Evolutionary conservation across 208 protist genomes (phyloP).

Genomic region (Tetramitus jugosus): DNA sequence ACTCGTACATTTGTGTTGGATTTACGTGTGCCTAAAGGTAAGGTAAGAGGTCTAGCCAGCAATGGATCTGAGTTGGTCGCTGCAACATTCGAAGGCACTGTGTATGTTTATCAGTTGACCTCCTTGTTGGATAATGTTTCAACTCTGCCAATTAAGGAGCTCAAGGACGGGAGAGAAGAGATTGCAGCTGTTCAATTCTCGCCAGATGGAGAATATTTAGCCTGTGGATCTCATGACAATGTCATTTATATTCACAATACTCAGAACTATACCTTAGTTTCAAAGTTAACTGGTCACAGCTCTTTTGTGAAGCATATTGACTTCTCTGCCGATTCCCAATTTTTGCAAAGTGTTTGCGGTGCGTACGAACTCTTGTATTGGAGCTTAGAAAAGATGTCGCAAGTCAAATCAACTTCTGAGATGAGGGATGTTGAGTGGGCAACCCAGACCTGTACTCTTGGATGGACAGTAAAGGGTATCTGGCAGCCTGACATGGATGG

Average conservation of each 20-base stretch:
- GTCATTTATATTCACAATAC: no score
- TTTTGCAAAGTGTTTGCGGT: no score
- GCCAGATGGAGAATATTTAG: background rate
- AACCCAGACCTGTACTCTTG: background rate
- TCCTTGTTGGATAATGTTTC: background rate
- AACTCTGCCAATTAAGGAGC: background rate
- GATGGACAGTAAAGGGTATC: background rate
- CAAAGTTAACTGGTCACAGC: no score
- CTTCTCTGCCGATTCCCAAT: no score
- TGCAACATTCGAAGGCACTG: background rate
- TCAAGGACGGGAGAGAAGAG: background rate
- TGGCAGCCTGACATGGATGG: slow-evolving; percentile 7
- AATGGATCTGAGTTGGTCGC: background rate
- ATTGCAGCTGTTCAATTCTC: background rate
- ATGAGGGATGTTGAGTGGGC: background rate
- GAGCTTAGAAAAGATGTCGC: background rate
- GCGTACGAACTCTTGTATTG: background rate
- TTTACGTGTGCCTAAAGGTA: background rate
- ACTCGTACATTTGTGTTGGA: background rate
- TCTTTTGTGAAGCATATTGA: no score
- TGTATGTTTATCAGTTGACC: background rate
- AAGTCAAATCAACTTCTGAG: background rate
- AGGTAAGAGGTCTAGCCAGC: background rate
- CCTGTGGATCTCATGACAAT: no score
- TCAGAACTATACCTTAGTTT: no score